Evolutionary conservation across 208 protist genomes (phyloP), one percentile per base, ranked within the genome.

Genomic region (Plasmodiophora brassicae): DNA sequence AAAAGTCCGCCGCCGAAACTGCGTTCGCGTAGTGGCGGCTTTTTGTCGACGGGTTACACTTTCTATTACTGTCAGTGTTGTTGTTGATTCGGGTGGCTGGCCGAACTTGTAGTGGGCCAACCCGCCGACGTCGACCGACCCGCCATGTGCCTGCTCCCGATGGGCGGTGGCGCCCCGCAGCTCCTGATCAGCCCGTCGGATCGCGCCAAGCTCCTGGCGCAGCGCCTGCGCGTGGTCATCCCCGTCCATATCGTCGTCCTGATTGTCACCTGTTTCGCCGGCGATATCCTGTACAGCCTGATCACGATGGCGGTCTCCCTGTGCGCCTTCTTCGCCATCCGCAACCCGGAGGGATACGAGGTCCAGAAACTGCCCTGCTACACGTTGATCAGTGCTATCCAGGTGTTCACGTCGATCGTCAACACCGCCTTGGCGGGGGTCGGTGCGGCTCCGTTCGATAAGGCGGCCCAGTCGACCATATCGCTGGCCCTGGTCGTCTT

Each of bases 361-460:
- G 65, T 78, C 5, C 65, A 78, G 65, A 78, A 78, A 32, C 32
- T 78, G 10, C 65, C 65, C 32, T 78, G 65, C 65, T 78, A 78
- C n/a, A 32, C 65, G 32, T 44, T 78, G 20, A 14, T 78, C n/a
- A 38, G 14, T 32, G 65, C 5, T 36, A 78, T 5, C 65, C 65
- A 78, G 41, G n/a, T 32, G 32, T 78, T 32, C 5, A 8, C 32
- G 41, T 32, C 5, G n/a, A 5, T 36, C 20, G 65, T 14, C 5
- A 78, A 5, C 65, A 36, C n/a, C 41, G 41, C 14, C 5, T 36
- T 14, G 32, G 41, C 5, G 14, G 5, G 65, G 32, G 10, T 78
- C 41, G 5, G 5, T 78, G 14, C 41, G n/a, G 20, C 5, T 78
- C 32, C 32, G 32, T 32, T 78, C 65, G 10, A 32, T 78, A 5